Evolutionary conservation across 441 rosid species (phyloP), one percentile per base, ranked within the genome.

Genomic region (Gossypium trilobum): DNA sequence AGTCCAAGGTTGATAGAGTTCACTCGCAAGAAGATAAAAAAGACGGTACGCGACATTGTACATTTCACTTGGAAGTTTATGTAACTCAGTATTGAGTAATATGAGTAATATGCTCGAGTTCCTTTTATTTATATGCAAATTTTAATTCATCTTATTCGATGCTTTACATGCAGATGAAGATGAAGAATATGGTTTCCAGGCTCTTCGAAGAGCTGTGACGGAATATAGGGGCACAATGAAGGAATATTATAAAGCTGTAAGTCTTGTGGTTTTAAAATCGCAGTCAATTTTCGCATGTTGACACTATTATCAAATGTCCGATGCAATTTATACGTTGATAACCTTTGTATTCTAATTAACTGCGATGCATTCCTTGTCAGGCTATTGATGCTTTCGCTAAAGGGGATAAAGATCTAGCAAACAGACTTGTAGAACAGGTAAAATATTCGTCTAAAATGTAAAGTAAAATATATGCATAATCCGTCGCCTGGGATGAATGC

Each of bases 161-260:
- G 57, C 44, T 25, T 25, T 11, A 58, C 17, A 13, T 23, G 36
- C 7, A 79, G 85, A 70, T 79, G 84, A 71, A 33, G 87, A 73
- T 22, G 83, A 71, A 68, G 85, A 85, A 55, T 88, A 73, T 73
- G 67, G 68, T 63, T 89, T 82, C 75, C 78, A 87, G 75, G 74
- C 56, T 70, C 92, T 87, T 71, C 90, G 85, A 20, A 82, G 23
- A 77, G 92, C 85, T 70, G 89, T 87, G 70, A 65, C 50, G 76
- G 89, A 89, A 74, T 72, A 86, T 67, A 81, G 89, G 55, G 66
- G 63, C 33, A 78, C 78, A 54, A 87, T 82, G 91, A 87, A 79
- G 75, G 87, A 80, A 77, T 87, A 85, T 72, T 84, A 83, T 29
- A 72, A 78, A 78, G 83, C 84, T 63, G 94, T 89, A 69, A 51